Evolutionary conservation across 192 early-diverging fungal species (phyloP).

Genomic region (Backusella mclennaniae): DNA sequence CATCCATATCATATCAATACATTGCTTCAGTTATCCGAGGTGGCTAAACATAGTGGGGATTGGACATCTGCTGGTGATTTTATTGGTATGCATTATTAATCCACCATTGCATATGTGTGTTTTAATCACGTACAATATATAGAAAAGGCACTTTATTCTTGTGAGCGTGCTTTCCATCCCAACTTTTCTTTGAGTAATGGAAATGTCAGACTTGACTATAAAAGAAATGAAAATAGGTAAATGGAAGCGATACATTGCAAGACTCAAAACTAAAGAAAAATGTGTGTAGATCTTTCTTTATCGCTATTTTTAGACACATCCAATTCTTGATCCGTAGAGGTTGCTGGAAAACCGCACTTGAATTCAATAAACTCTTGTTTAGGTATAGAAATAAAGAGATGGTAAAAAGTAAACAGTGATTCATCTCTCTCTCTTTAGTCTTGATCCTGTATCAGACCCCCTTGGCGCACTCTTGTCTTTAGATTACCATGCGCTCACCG

Average conservation of each 20-base stretch:
- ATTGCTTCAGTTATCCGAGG: constrained; percentile 81
- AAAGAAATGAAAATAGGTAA: constrained; percentile 73
- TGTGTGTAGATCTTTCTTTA: constrained; percentile 56
- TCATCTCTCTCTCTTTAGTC: constrained; percentile 31
- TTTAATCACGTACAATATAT: background rate
- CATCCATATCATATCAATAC: constrained; percentile 91
- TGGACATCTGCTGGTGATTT: constrained; percentile 75
- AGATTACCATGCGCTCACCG: constrained; percentile 85
- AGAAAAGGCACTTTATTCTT: constrained; percentile 87
- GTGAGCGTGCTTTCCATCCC: constrained; percentile 79
- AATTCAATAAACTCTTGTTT: constrained; percentile 78
- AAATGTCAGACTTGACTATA: constrained; percentile 66
- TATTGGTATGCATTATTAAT: constrained; percentile 47
- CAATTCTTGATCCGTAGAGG: constrained; percentile 83
- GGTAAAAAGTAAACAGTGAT: background rate
- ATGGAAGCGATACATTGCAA: background rate
- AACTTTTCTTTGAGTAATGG: constrained; percentile 70
- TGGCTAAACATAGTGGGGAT: constrained; percentile 85
- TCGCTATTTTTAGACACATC: constrained; percentile 84
- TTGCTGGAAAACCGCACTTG: constrained; percentile 92
- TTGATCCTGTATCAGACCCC: constrained; percentile 80
- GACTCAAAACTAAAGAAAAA: background rate
- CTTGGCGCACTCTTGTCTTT: constrained; percentile 72
- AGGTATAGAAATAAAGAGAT: constrained; percentile 19
- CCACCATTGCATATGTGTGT: background rate